Evolutionary conservation across 805 yeast genomes (phyloP).

Genomic region (Nakazawaea sp.): DNA sequence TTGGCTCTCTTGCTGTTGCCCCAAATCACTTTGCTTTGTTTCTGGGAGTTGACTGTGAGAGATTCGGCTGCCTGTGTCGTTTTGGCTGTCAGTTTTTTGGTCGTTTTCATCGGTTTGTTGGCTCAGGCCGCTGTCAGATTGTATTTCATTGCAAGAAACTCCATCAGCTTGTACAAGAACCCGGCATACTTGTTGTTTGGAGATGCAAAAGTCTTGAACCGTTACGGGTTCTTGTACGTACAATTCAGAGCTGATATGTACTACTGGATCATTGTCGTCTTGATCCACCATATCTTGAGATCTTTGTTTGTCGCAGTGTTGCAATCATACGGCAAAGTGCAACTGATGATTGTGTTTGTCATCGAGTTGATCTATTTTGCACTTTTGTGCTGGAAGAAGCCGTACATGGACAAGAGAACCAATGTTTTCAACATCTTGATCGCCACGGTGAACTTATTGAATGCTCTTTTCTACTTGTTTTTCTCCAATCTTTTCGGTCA

Average conservation of each 20-base stretch:
- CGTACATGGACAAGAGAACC: slow-evolving; percentile 92
- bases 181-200: slow-evolving; percentile 92
- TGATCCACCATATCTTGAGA: slow-evolving; percentile 63
- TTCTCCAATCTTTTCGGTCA: slow-evolving; percentile 79
- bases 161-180: slow-evolving; percentile 68
- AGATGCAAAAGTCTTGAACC: slow-evolving; percentile 70
- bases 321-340: slow-evolving; percentile 75
- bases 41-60: slow-evolving; percentile 83
- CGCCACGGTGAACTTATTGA: slow-evolving; percentile 70
- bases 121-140: slow-evolving; percentile 70
- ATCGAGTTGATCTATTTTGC: slow-evolving; percentile 69
- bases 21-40: slow-evolving; percentile 69
- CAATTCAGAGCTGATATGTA: slow-evolving; percentile 85
- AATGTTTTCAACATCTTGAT: slow-evolving; percentile 89
- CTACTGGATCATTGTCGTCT: slow-evolving; percentile 67
- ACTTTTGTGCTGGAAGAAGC: slow-evolving; percentile 63
- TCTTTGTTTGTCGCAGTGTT: slow-evolving; percentile 82
- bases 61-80: slow-evolving; percentile 83
- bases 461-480: slow-evolving; percentile 82
- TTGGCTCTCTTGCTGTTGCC: slow-evolving; percentile 81
- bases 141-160: slow-evolving; percentile 65
- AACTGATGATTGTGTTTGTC: slow-evolving; percentile 69
- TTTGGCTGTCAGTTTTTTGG: slow-evolving; percentile 66
- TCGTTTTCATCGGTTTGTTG: slow-evolving; percentile 51
- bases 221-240: slow-evolving; percentile 88